Evolutionary conservation across 2,329 filamentous ascomycete genomes (phyloP).

Genomic region (Cladosporium sp.): DNA sequence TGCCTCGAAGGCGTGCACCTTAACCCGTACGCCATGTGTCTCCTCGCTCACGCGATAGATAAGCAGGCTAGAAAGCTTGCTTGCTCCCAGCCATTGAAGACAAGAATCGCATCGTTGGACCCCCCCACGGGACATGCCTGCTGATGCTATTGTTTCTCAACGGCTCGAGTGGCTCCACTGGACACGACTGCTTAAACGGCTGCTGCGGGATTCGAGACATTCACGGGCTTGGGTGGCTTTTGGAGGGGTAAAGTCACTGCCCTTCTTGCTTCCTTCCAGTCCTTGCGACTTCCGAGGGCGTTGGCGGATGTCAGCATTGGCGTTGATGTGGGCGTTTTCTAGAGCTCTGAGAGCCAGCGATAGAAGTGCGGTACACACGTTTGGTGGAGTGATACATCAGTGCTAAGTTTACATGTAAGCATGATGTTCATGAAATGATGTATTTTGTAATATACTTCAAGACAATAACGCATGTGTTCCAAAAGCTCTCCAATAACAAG

Average conservation of each 20-base stretch:
- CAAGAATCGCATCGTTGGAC: neutral
- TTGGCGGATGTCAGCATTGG: neutral
- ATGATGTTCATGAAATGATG: neutral
- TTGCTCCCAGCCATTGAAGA: neutral
- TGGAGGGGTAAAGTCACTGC: neutral
- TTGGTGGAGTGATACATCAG: neutral
- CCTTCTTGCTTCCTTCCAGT: neutral
- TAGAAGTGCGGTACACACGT: neutral
- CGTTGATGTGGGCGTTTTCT: neutral
- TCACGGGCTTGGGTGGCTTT: constrained; percentile 1
- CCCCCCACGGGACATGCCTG: neutral
- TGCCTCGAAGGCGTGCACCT: neutral
- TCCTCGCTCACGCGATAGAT: neutral
- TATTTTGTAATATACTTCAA: neutral
- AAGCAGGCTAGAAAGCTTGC: neutral
- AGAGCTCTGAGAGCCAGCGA: neutral
- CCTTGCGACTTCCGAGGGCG: neutral
- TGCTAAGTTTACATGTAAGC: neutral
- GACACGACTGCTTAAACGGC: neutral
- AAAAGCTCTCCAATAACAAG: neutral
- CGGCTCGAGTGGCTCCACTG: constrained; percentile 3
- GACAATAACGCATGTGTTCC: neutral
- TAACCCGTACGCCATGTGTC: neutral
- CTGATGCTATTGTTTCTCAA: constrained; percentile 5
- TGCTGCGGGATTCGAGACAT: constrained; percentile 17